Percentiles rank a stretch among this genome's conserved stretches.
These are phyloP conservation scores for Umbelopsis vinacea DNA, from an alignment of 192 early-diverging fungal genomes.

Conservation along the genomic window DNA sequence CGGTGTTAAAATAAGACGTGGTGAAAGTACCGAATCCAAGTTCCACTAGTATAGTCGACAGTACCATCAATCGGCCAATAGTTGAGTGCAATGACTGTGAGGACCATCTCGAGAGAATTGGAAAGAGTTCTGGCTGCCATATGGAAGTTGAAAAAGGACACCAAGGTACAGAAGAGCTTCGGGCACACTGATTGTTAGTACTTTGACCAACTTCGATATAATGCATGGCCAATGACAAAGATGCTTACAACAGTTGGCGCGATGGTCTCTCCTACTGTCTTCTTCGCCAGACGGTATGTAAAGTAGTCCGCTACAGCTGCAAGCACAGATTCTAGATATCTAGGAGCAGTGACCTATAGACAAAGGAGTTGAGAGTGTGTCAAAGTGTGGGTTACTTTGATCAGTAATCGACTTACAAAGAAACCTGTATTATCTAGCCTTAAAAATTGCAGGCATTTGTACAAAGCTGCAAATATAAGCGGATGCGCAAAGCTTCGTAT, in stretches of 20 bases:
- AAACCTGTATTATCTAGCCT: conserved; percentile 66
- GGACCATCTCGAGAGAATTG: conserved; percentile 73
- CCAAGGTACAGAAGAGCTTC: conserved; percentile 58
- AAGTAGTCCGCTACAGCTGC: conserved; percentile 75
- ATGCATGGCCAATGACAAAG: neutral
- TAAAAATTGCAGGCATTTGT: conserved; percentile 61
- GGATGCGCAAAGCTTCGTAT: conserved; percentile 88
- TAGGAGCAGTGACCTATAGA: conserved; percentile 70
- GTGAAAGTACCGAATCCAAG: conserved; percentile 1
- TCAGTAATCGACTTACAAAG: conserved; percentile 59
- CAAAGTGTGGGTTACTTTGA: neutral
- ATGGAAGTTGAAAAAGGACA: conserved; percentile 64
- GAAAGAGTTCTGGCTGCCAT: conserved; percentile 57
- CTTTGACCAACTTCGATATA: neutral
- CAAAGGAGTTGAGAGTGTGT: neutral
- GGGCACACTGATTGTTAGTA: neutral
- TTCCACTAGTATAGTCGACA: neutral
- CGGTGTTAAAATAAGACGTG: no score
- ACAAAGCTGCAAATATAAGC: conserved; percentile 79
- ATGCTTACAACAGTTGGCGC: conserved; percentile 36
- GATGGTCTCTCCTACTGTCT: conserved; percentile 27
- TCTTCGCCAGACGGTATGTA: conserved; percentile 71
- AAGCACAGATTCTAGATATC: conserved; percentile 74
- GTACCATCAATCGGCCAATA: conserved; percentile 79
- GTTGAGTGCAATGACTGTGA: conserved; percentile 77